Evolutionary conservation across 2,329 filamentous ascomycete genomes (phyloP).

Genomic region (Colletotrichum echinochloae): DNA sequence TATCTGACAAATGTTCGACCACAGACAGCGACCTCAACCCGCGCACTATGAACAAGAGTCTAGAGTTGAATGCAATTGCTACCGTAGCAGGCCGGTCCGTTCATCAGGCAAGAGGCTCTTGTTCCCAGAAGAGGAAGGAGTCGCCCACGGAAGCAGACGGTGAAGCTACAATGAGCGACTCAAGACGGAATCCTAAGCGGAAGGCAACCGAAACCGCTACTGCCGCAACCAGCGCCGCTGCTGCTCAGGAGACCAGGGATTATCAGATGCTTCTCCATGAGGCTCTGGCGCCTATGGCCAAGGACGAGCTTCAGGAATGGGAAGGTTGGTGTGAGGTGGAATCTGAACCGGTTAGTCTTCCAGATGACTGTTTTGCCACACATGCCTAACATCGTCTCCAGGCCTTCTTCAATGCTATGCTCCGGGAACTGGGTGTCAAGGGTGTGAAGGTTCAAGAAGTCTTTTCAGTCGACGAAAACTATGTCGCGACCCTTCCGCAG

Average conservation of each 20-base stretch:
- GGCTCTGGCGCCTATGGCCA: constrained; percentile 60
- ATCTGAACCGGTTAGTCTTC: constrained; percentile 79
- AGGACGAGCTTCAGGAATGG: constrained; percentile 70
- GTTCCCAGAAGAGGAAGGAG: constrained; percentile 28
- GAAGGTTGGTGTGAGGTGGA: constrained; percentile 86
- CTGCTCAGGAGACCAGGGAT: constrained; percentile 33
- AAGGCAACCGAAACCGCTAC: constrained; percentile 54
- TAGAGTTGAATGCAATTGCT: neutral
- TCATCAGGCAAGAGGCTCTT: neutral
- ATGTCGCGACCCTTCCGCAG: constrained; percentile 74
- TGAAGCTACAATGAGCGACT: constrained; percentile 30
- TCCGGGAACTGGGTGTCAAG: constrained; percentile 81
- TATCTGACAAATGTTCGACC: neutral
- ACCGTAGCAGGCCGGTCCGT: neutral
- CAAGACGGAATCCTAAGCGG: constrained; percentile 58
- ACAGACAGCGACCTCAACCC: neutral
- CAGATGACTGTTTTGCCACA: neutral
- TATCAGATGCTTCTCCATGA: constrained; percentile 59
- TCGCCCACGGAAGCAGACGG: constrained; percentile 17
- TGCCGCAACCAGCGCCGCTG: constrained; percentile 29
- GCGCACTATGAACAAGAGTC: constrained; percentile 3
- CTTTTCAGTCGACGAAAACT: constrained; percentile 76
- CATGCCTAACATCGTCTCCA: constrained; percentile 48
- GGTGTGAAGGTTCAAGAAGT: constrained; percentile 83
- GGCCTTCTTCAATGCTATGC: constrained; percentile 88